Base-by-base conservation (phyloP, 257 asterid genomes). In the Ligustrum vulgare region DNA sequence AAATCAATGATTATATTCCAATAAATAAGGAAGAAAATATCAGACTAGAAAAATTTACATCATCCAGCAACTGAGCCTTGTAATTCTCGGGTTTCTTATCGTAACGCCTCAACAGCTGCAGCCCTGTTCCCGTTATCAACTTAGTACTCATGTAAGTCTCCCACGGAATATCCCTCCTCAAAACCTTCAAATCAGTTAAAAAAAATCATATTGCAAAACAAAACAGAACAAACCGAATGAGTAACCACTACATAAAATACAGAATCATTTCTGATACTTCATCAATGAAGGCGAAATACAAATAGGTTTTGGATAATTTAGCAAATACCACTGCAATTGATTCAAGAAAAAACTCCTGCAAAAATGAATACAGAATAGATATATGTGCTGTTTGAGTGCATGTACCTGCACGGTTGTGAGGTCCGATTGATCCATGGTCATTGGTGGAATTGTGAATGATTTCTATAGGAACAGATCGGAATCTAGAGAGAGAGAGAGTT, bases 131-230 rank as follows among this genome's bases (percentile, higher is more conserved):
- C 3, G 91, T 81, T 47, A 94, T 92, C 88, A 92, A 82, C 89
- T 94, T 92, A 45, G 93, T 88, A 58, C 94, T 86, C 92, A 91
- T 85, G 84, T 94, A 92, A 34, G 95, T 89, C 79, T 94, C 98
- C 98, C 98, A 94, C 66, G 93, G 98, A 71, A 94, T 94, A 82
- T 94, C 96, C 86, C 96, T 88, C 86, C 85, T 78, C 85, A 93
- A 83, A 68, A 92, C 91, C 98, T 92, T 56, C 65, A 56, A 56
- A 56, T 6, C 13, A 20, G n/a, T n/a, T 0, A 13, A 39, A 39
- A 39, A 39, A 39, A 22, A 56, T 2, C 65, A 20, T n/a, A 56
- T n/a, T 56, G 20, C 65, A 8, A 13, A 56, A n/a, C n/a, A n/a
- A n/a, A 56, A n/a, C 65, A 20, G 28, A 20, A 56, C 31, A 20